A percentile compares a stretch with the other conserved stretches of the same genome.
phyloP scores from a whole-genome alignment of 2,329 filamentous ascomycete genomes.

The Conoideocrella luteorostrata region DNA sequence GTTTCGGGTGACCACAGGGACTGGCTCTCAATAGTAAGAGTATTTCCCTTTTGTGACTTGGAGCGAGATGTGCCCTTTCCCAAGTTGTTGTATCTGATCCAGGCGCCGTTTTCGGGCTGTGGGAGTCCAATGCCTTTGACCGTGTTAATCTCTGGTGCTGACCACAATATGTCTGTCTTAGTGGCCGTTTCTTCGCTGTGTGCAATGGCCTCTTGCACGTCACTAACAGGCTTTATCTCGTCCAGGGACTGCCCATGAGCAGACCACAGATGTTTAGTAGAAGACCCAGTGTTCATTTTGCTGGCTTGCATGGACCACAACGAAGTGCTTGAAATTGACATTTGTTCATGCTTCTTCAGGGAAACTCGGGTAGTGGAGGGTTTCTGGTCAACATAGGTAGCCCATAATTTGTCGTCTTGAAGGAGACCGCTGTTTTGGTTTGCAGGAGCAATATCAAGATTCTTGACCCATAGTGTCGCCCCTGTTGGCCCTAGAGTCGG shows the following conservation, averaged over 20 bases:
- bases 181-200: background rate
- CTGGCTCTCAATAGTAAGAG: background rate
- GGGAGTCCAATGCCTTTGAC: slow-evolving; percentile 18
- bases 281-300: background rate
- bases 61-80: background rate
- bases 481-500: slow-evolving; percentile 1
- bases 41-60: background rate
- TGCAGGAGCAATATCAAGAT: background rate
- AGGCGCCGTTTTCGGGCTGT: slow-evolving; percentile 18
- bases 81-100: background rate
- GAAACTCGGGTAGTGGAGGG: slow-evolving; percentile 19
- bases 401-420: slow-evolving; percentile 17
- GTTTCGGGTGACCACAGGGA: background rate
- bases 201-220: background rate
- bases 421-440: slow-evolving; percentile 21
- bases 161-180: background rate
- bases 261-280: background rate
- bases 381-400: background rate
- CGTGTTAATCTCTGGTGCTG: background rate
- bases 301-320: slow-evolving; percentile 23
- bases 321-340: slow-evolving; percentile 26
- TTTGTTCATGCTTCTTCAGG: slow-evolving; percentile 18
- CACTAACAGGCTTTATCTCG: background rate
- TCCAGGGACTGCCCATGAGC: background rate
- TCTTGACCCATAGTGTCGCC: background rate